phyloP scores from a whole-genome alignment of 2,329 filamentous ascomycete genomes.

The Dothistroma septosporum region DNA sequence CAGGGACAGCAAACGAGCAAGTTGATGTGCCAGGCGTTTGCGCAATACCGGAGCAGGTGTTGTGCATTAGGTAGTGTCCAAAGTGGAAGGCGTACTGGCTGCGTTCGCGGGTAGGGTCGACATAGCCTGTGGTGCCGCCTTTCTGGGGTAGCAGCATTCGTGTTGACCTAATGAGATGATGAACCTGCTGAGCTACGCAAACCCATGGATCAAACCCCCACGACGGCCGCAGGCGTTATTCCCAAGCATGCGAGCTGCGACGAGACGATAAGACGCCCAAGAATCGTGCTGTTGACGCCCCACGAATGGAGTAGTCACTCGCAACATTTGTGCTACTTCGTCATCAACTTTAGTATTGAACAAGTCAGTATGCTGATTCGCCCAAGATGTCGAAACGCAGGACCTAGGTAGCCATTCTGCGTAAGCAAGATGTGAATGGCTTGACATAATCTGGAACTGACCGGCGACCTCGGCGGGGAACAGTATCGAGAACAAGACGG shows the following conservation, averaged over 20 bases:
- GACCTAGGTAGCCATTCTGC: not conserved
- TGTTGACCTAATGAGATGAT: not conserved
- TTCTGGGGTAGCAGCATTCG: too few relatives aligned
- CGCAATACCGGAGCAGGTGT: too few relatives aligned
- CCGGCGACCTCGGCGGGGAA: slow-evolving; percentile 63
- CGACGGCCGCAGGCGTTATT: slow-evolving; percentile 1
- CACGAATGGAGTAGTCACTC: not conserved
- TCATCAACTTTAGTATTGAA: not conserved
- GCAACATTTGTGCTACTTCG: not conserved
- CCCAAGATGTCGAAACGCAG: not conserved
- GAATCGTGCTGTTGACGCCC: not conserved
- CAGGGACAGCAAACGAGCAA: too few relatives aligned
- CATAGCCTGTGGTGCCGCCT: too few relatives aligned
- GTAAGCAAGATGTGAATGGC: not conserved
- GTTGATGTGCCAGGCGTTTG: too few relatives aligned
- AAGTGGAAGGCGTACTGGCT: too few relatives aligned
- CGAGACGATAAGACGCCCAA: not conserved
- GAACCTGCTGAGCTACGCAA: not conserved
- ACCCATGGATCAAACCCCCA: not conserved
- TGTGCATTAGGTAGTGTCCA: too few relatives aligned
- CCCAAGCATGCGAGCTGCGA: not conserved
- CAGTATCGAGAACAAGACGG: slow-evolving; percentile 61
- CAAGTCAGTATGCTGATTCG: not conserved
- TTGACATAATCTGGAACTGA: slow-evolving; percentile 53
- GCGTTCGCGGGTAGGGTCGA: too few relatives aligned